Evolutionary conservation across 2,329 filamentous ascomycete species (phyloP).

Genomic region (Stromatinia cepivora): DNA sequence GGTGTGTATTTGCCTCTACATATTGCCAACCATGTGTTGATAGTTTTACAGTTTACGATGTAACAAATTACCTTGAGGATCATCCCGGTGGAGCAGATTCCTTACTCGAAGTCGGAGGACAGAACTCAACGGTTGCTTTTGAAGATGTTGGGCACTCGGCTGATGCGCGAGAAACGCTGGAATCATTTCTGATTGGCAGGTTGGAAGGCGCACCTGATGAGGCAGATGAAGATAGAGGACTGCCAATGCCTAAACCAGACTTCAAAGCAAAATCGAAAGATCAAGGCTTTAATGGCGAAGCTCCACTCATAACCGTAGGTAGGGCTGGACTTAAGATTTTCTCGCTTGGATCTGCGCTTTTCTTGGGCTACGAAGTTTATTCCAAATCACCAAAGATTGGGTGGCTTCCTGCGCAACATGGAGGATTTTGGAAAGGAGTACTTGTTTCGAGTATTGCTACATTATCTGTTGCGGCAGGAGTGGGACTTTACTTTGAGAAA

Average conservation of each 20-base stretch:
- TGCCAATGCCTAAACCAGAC: slow-evolving; percentile 26
- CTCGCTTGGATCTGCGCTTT: slow-evolving; percentile 16
- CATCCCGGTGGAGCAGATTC: slow-evolving; percentile 76
- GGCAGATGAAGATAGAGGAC: slow-evolving; percentile 22
- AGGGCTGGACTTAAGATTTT: slow-evolving; percentile 16
- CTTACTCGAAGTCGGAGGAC: slow-evolving; percentile 73
- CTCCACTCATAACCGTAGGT: slow-evolving; percentile 20
- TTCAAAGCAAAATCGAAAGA: slow-evolving; percentile 18
- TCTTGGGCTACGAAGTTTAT: slow-evolving; percentile 22
- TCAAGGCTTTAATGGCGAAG: slow-evolving; percentile 19
- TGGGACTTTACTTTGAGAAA: slow-evolving; percentile 24
- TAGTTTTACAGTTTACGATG: slow-evolving; percentile 53
- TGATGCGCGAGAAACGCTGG: slow-evolving; percentile 28
- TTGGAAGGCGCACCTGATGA: slow-evolving; percentile 24
- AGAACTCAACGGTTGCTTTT: slow-evolving; percentile 76
- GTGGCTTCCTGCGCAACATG: slow-evolving; percentile 40
- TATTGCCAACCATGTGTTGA: neutral
- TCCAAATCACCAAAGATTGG: slow-evolving; percentile 20
- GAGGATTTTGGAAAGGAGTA: slow-evolving; percentile 31
- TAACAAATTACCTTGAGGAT: slow-evolving; percentile 57
- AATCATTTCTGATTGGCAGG: slow-evolving; percentile 24
- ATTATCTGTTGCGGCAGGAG: slow-evolving; percentile 9
- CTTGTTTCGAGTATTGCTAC: slow-evolving; percentile 24
- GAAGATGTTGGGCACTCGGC: slow-evolving; percentile 82
- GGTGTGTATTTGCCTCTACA: slow-evolving; percentile 40